These are phyloP conservation scores for Phytophthora meadii DNA, from an alignment of 352 stramenopile species.

Conservation along the genomic window DNA sequence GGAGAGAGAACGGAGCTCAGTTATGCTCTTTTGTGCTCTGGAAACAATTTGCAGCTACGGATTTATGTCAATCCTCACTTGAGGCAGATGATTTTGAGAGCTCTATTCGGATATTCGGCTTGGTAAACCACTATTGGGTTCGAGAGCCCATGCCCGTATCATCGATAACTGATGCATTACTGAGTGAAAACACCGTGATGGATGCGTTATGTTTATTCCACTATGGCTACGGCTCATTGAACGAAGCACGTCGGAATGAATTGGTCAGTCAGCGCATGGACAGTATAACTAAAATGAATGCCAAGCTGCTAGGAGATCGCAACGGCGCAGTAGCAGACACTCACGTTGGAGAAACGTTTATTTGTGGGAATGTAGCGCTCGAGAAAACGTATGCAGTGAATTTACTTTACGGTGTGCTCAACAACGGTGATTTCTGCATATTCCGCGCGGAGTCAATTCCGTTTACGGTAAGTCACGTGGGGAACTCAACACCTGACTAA, in stretches of 20 bases:
- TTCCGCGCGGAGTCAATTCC: slow-evolving; percentile 72
- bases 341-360: slow-evolving; percentile 66
- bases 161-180: slow-evolving; percentile 61
- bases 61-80: slow-evolving; percentile 39
- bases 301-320: slow-evolving; percentile 65
- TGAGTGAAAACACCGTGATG: slow-evolving; percentile 77
- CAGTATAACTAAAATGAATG: slow-evolving; percentile 62
- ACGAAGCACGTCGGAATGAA: slow-evolving; percentile 62
- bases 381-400: slow-evolving; percentile 73
- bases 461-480: slow-evolving; percentile 62
- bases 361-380: slow-evolving; percentile 63
- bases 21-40: slow-evolving; percentile 71
- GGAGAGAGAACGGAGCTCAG: slow-evolving; percentile 65
- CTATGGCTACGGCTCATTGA: slow-evolving; percentile 66
- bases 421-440: slow-evolving; percentile 76
- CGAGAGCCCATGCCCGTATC: slow-evolving; percentile 21
- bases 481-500: background rate
- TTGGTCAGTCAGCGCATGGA: slow-evolving; percentile 77
- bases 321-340: slow-evolving; percentile 65
- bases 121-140: slow-evolving; percentile 53
- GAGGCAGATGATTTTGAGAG: slow-evolving; percentile 14
- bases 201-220: slow-evolving; percentile 76
- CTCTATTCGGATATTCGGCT: slow-evolving; percentile 34
- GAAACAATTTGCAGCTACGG: slow-evolving; percentile 58
- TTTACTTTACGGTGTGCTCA: slow-evolving; percentile 68